Evolutionary conservation across 192 early-diverging fungal genomes (phyloP).

Genomic region (Coemansia nantahalensis): DNA sequence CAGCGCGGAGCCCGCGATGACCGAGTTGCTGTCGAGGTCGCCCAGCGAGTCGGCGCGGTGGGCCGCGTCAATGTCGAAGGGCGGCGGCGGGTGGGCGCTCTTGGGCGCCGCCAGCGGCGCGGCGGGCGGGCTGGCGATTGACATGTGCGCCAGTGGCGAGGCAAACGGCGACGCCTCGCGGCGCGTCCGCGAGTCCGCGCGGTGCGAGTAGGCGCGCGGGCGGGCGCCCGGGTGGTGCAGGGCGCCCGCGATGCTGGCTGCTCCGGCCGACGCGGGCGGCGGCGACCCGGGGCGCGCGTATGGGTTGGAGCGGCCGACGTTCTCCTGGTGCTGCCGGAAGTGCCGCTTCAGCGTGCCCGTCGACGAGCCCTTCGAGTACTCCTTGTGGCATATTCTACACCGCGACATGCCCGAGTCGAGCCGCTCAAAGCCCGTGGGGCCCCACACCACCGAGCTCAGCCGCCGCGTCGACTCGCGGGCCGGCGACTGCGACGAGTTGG

Average conservation of each 20-base stretch:
- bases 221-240: constrained; percentile 19
- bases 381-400: constrained; percentile 49
- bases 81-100: not conserved
- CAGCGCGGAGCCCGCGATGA: constrained; percentile 49
- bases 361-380: constrained; percentile 53
- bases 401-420: constrained; percentile 53
- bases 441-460: constrained; percentile 55
- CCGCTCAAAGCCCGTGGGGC: constrained; percentile 49
- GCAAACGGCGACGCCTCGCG: constrained; percentile 44
- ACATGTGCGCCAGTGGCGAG: constrained; percentile 3
- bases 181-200: constrained; percentile 26
- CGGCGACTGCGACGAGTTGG: constrained; percentile 40
- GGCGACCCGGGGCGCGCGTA: constrained; percentile 34
- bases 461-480: constrained; percentile 51
- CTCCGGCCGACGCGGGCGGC: constrained; percentile 1
- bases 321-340: constrained; percentile 50
- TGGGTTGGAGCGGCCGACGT: constrained; percentile 16
- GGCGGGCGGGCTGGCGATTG: not conserved
- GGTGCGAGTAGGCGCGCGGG: constrained; percentile 49
- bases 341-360: constrained; percentile 54
- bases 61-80: not conserved
- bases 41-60: constrained; percentile 9
- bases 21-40: constrained; percentile 45
- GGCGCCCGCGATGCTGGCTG: not conserved
- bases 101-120: constrained; percentile 2